phyloP scores from a whole-genome alignment of 192 early-diverging fungal genomes.

The Coemansia sp. region DNA sequence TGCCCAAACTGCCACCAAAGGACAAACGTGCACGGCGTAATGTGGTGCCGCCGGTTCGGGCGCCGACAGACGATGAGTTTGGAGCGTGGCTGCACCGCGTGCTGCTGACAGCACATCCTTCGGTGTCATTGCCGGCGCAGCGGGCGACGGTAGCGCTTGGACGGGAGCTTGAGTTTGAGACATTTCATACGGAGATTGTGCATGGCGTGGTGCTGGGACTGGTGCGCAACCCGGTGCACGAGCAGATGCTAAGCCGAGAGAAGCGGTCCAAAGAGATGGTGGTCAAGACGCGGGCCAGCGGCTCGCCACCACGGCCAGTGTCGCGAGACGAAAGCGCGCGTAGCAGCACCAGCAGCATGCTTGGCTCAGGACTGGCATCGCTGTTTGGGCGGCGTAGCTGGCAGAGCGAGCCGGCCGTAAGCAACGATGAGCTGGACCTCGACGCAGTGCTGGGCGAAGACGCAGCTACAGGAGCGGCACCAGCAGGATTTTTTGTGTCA shows the following conservation, averaged over 20 bases:
- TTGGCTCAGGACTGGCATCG: slow-evolving; percentile 27
- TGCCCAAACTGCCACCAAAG: too few species aligned
- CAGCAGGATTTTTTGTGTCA: slow-evolving; percentile 31
- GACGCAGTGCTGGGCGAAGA: slow-evolving; percentile 8
- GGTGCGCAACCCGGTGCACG: slow-evolving; percentile 31
- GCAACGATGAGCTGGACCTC: neutral
- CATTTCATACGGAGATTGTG: slow-evolving; percentile 53
- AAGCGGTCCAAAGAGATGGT: slow-evolving; percentile 42
- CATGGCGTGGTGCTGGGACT: slow-evolving; percentile 51
- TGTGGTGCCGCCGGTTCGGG: slow-evolving; percentile 14
- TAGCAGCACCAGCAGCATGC: neutral
- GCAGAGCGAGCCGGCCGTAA: slow-evolving; percentile 11
- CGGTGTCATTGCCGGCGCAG: slow-evolving; percentile 50
- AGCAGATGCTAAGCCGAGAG: slow-evolving; percentile 31
- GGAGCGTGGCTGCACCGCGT: slow-evolving; percentile 53
- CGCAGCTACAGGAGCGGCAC: too few species aligned
- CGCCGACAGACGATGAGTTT: slow-evolving; percentile 20
- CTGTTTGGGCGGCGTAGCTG: slow-evolving; percentile 41
- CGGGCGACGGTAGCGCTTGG: slow-evolving; percentile 40
- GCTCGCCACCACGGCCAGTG: slow-evolving; percentile 1
- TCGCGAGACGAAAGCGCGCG: neutral
- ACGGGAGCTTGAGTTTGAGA: slow-evolving; percentile 31
- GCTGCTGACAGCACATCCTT: slow-evolving; percentile 44
- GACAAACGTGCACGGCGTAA: neutral
- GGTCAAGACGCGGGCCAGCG: slow-evolving; percentile 25